phyloP scores from a whole-genome alignment of 2,329 filamentous ascomycete species.

The Sphaerulina vaccinii region DNA sequence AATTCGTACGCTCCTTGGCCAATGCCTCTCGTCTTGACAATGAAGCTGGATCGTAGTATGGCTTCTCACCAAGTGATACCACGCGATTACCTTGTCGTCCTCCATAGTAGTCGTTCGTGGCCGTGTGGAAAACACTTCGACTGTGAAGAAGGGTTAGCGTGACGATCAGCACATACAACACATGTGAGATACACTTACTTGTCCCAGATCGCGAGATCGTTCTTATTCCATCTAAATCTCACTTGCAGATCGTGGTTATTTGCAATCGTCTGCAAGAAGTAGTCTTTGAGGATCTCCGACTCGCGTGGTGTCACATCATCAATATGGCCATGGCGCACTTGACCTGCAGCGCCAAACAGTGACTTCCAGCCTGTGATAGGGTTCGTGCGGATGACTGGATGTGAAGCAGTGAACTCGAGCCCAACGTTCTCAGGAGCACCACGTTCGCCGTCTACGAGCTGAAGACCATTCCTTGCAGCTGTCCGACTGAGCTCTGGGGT shows the following conservation, averaged over 20 bases:
- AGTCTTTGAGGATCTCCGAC: constrained; percentile 29
- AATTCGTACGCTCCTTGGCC: not conserved
- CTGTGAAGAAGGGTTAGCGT: constrained; percentile 2
- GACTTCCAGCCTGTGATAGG: constrained; percentile 63
- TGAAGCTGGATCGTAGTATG: constrained; percentile 25
- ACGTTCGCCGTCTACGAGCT: constrained; percentile 30
- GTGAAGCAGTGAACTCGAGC: constrained; percentile 17
- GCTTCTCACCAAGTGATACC: constrained; percentile 25
- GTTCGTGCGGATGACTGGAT: constrained; percentile 59
- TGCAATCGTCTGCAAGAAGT: constrained; percentile 39
- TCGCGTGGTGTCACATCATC: constrained; percentile 48
- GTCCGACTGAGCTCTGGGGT: constrained; percentile 26
- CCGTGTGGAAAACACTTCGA: constrained; percentile 22
- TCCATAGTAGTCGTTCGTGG: constrained; percentile 26
- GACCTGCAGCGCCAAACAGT: constrained; percentile 51
- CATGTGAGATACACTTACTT: constrained; percentile 11
- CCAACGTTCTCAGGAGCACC: constrained; percentile 26
- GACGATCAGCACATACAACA: not conserved
- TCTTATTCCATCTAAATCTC: constrained; percentile 63
- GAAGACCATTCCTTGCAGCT: constrained; percentile 36
- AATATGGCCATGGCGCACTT: constrained; percentile 49
- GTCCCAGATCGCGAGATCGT: constrained; percentile 59
- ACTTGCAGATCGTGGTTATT: constrained; percentile 68
- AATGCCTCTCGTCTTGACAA: constrained; percentile 21
- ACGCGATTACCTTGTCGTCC: constrained; percentile 22